phyloP scores from a whole-genome alignment of 2,329 filamentous ascomycete genomes.

The Diaporthe australafricana region DNA sequence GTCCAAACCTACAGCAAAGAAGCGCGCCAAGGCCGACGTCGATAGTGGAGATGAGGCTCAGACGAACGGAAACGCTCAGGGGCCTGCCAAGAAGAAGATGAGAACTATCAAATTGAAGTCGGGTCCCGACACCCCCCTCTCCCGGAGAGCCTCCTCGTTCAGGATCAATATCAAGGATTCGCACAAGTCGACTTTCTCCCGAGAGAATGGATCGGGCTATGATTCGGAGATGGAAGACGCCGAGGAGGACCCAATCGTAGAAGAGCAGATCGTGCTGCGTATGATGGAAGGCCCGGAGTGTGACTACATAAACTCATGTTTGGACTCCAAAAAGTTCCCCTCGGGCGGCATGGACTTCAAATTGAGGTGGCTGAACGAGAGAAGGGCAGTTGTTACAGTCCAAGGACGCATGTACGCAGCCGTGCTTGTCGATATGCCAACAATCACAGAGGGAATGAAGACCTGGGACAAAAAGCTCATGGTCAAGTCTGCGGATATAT shows the following conservation, averaged over 20 bases:
- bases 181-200: slow-evolving; percentile 57
- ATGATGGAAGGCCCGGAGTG: slow-evolving; percentile 89
- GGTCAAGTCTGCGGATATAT: slow-evolving; percentile 90
- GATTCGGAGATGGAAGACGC: slow-evolving; percentile 95
- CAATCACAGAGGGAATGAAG: slow-evolving; percentile 91
- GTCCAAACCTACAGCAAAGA: slow-evolving; percentile 72
- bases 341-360: slow-evolving; percentile 78
- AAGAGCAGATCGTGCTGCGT: slow-evolving; percentile 89
- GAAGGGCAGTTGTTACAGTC: slow-evolving; percentile 79
- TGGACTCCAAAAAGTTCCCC: slow-evolving; percentile 36
- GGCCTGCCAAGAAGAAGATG: slow-evolving; percentile 43
- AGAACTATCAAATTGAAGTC: slow-evolving; percentile 49
- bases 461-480: slow-evolving; percentile 90
- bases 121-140: slow-evolving; percentile 49
- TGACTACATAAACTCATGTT: slow-evolving; percentile 72
- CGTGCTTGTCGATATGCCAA: slow-evolving; percentile 84
- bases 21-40: slow-evolving; percentile 67
- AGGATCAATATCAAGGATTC: slow-evolving; percentile 52
- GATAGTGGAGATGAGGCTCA: slow-evolving; percentile 59
- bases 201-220: slow-evolving; percentile 88
- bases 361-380: slow-evolving; percentile 83
- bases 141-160: slow-evolving; percentile 30
- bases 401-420: slow-evolving; percentile 80
- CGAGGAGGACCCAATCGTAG: slow-evolving; percentile 87
- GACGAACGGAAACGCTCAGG: slow-evolving; percentile 52